Evolutionary conservation across 176 grass and related monocot genomes (phyloP), one percentile per base, ranked within the genome.

Genomic region (Luzula sylvatica): DNA sequence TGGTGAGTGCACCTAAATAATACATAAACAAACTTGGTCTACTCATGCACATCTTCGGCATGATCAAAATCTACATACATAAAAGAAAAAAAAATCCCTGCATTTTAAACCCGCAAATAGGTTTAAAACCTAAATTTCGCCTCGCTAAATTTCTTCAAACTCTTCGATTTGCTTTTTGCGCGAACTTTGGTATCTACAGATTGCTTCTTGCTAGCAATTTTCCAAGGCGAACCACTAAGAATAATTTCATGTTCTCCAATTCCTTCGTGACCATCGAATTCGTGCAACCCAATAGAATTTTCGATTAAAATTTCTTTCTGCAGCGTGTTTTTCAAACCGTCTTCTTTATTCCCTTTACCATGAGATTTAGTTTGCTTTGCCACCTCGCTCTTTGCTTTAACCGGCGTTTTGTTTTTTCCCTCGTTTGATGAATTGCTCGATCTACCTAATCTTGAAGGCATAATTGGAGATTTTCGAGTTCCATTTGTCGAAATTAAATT

Each of bases 181-280:
- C n/a, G n/a, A n/a, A n/a, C n/a, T n/a, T n/a, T n/a, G n/a, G n/a
- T n/a, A n/a, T n/a, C 7, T 14, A 24, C 60, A 27, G 20, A 13
- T 26, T 64, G 44, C 52, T 44, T 56, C 65, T 56, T 35, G 23
- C 41, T 57, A 2, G 39, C 42, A 55, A 27, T 55, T 35, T 56
- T 19, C 52, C 21, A 57, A 23, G 66, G 66, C 8, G 66, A 69
- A 7, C 52, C 66, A 8, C 53, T 56, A 56, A 69, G 30, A 32
- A 35, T 21, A 23, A 56, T 30, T 11, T 57, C 40, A 21, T 46
- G 24, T 32, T 32, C 60, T 64, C 30, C 60, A 48, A 72, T 72
- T 42, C 56, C 69, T 62, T 72, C 56, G 53, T 63, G 29, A 25
- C 42, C 69, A 17, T 72, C 56, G 20, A 72, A 71, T 50, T 71